A percentile compares a stretch with the other conserved stretches of the same genome.
These are phyloP conservation scores for Pseudopediastrum boryanum DNA, from an alignment of 139 green algal genomes.

Conservation along the genomic window DNA sequence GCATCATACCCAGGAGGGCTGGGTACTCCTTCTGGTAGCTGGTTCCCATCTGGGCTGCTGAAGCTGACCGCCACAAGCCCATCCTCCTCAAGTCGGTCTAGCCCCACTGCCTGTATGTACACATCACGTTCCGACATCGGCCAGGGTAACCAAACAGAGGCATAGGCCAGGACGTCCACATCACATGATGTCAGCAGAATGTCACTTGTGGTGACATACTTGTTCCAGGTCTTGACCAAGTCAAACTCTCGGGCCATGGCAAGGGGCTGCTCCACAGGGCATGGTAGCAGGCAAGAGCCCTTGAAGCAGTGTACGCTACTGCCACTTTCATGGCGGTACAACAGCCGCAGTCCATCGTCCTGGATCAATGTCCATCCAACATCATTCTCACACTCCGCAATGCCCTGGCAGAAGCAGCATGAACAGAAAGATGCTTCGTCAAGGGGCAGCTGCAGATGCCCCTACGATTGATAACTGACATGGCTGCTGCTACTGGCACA, in stretches of 20 bases:
- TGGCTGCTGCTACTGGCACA: no score
- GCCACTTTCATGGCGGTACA: constrained; percentile 26
- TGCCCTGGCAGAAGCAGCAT: not conserved
- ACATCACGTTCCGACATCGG: not conserved
- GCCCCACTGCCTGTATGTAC: not conserved
- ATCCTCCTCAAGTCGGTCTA: not conserved
- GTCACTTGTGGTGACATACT: constrained; percentile 29
- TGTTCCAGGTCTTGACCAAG: constrained; percentile 32
- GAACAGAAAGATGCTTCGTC: no score
- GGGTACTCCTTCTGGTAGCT: not conserved
- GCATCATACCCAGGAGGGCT: not conserved
- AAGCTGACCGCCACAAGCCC: not conserved
- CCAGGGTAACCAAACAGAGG: not conserved
- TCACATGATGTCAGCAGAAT: not conserved
- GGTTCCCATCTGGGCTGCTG: not conserved
- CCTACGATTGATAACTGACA: no score
- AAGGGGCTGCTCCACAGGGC: constrained; percentile 29
- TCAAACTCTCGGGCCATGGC: constrained; percentile 34
- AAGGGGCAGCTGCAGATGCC: no score
- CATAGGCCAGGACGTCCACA: not conserved
- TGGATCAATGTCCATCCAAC: constrained; percentile 16
- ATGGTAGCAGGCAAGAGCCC: constrained; percentile 19
- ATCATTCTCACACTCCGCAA: constrained; percentile 3
- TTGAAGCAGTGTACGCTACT: constrained; percentile 35
- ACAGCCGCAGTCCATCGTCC: constrained; percentile 19